Conservation (phyloP, 495 filamentous ascomycete genomes). For the Astrothelium macrocarpum region DNA sequence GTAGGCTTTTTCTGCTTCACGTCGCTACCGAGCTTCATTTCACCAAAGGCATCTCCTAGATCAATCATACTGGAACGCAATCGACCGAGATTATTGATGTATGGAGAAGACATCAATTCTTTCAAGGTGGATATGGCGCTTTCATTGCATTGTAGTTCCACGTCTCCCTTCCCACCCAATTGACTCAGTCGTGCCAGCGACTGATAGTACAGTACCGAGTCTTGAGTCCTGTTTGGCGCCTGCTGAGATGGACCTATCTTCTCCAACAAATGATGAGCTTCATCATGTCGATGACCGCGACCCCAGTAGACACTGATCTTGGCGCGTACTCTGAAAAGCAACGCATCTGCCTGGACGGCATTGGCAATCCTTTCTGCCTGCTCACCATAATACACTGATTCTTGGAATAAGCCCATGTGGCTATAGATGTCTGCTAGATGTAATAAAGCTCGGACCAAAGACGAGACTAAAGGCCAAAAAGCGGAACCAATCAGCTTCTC, state of each 20-base stretch:
- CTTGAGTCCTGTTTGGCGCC: background rate
- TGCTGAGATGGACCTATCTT: background rate
- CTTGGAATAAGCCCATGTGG: conserved; percentile 75
- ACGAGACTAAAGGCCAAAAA: conserved; percentile 72
- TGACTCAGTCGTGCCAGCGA: background rate
- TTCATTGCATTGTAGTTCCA: background rate
- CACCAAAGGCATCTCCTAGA: background rate
- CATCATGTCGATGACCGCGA: conserved; percentile 33
- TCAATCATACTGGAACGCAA: background rate
- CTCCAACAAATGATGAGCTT: conserved; percentile 1
- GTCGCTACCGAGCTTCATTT: background rate
- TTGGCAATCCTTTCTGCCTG: conserved; percentile 72
- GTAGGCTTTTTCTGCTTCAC: background rate
- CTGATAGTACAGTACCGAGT: background rate
- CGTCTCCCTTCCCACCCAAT: background rate
- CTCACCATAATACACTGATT: conserved; percentile 82
- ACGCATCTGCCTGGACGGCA: conserved; percentile 52
- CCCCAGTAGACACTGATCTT: conserved; percentile 56
- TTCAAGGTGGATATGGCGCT: background rate
- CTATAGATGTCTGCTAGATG: conserved; percentile 68
- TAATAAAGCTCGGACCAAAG: conserved; percentile 56
- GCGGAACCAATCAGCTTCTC: conserved; percentile 46
- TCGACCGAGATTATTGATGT: background rate
- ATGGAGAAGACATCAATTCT: background rate
- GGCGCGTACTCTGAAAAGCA: conserved; percentile 44